phyloP scores from a whole-genome alignment of 1,284 basidiomycete species.

The Amylostereum chailletii region DNA sequence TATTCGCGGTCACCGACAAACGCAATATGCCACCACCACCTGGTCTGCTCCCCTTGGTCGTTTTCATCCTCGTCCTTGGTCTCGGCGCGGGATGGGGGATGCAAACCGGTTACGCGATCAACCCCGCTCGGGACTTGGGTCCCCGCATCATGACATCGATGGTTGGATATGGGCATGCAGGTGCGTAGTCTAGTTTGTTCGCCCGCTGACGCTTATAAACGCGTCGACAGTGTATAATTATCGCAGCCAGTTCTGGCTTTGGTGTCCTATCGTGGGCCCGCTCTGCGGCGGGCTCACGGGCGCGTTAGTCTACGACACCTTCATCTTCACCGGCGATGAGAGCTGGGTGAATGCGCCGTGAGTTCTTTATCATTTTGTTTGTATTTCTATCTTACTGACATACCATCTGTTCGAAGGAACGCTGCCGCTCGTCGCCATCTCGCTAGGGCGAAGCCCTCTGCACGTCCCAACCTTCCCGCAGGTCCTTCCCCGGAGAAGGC shows the following conservation, averaged over 20 bases:
- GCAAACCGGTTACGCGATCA: slow-evolving; percentile 52
- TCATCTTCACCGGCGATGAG: slow-evolving; percentile 45
- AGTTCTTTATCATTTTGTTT: no score
- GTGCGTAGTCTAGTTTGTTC: slow-evolving; percentile 15
- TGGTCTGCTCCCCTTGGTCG: slow-evolving; percentile 42
- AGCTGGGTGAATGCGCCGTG: slow-evolving; percentile 17
- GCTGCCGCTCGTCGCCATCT: no score
- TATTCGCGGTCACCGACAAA: slow-evolving; percentile 35
- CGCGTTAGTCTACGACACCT: slow-evolving; percentile 41
- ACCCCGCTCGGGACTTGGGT: slow-evolving; percentile 58
- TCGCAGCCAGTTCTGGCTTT: slow-evolving; percentile 66
- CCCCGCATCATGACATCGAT: slow-evolving; percentile 52
- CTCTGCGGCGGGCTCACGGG: slow-evolving; percentile 48
- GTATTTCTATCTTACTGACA: no score
- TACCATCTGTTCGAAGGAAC: no score
- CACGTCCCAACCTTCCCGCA: no score
- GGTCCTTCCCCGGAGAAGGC: no score
- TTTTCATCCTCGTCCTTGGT: slow-evolving; percentile 49
- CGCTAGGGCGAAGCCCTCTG: no score
- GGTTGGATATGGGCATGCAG: slow-evolving; percentile 47
- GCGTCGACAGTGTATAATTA: slow-evolving; percentile 31
- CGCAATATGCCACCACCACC: slow-evolving; percentile 37
- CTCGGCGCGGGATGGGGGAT: slow-evolving; percentile 46
- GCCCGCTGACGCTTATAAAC: not conserved
- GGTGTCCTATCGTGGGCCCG: slow-evolving; percentile 58